Evolutionary conservation across 768 basidiomycete species (phyloP), one percentile per base, ranked within the genome.

Genomic region (Tulasnella sp.): DNA sequence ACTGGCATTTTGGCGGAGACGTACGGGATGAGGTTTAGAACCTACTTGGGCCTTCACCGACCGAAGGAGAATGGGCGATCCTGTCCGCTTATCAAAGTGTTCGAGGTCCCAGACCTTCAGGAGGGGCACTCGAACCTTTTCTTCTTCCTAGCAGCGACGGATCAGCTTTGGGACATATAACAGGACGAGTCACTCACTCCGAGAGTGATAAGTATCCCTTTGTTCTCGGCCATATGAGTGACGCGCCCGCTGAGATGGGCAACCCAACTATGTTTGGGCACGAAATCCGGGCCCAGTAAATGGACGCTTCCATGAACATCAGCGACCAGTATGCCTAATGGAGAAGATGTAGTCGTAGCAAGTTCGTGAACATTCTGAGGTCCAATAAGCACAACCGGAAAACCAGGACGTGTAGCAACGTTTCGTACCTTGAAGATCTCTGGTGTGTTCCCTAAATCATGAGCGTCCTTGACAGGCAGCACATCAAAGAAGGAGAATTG

Each of bases 401-500:
- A 21, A 8, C 2, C 19, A 19, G 14, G 29, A 15, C 49, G 62
- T 39, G 53, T 4, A 27, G 57, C 43, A 34, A 14, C 14, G 11
- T n/a, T 23, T 52, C 63, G 39, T 63, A 84, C 87, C 68, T 83
- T 83, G 76, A 94, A 81, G 21, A 90, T 75, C 53, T 87, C 83
- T 0, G 90, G 90, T 0, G 82, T 69, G 57, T 77, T 79, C 2
- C 79, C 76, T 12, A 87, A 72, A 66, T 94, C 86, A 63, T 92
- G 80, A 2, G 75, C 72, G 64, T 90, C 89, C 67, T 82, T 88
- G 61, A 92, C 81, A 9, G 80, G 77, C 3, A 79, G 75, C 11
- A 76, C 73, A 62, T 91, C 82, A 65, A 96, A 97, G 79, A 96
- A 96, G 2, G 81, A 74, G 72, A 94, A 94, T 65, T 91, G 86